Conservation (phyloP, 2,329 filamentous ascomycete species). For the Pseudogymnoascus sp. region DNA sequence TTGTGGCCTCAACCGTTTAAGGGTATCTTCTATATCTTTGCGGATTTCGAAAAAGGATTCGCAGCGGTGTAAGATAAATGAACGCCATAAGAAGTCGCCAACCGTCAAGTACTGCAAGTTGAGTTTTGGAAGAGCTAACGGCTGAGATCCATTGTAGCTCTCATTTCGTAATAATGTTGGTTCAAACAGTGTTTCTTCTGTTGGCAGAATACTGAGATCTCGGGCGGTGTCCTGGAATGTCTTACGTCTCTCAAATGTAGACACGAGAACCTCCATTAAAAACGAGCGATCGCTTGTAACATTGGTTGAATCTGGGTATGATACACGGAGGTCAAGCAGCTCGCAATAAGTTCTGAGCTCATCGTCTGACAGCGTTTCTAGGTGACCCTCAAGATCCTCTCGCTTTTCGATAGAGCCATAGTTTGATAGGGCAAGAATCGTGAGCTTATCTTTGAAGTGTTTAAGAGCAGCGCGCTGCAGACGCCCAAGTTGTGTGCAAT, state of each 20-base stretch:
- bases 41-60: conserved; percentile 92
- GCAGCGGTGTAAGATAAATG: conserved; percentile 77
- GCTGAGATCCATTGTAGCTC: conserved; percentile 75
- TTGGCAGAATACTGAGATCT: conserved; percentile 70
- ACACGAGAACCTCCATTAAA: conserved; percentile 63
- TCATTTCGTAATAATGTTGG: conserved; percentile 71
- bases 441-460: conserved; percentile 81
- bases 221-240: conserved; percentile 75
- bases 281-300: conserved; percentile 57
- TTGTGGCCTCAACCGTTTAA: conserved; percentile 72
- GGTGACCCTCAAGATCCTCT: conserved; percentile 66
- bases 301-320: conserved; percentile 66
- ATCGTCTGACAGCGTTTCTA: conserved; percentile 63
- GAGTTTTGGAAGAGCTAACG: conserved; percentile 84
- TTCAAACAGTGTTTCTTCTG: conserved; percentile 75
- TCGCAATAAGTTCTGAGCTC: conserved; percentile 64
- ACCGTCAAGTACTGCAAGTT: conserved; percentile 94
- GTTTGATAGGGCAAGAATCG: conserved; percentile 86
- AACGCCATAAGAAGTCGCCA: conserved; percentile 94
- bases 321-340: conserved; percentile 67
- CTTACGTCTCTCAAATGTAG: conserved; percentile 65
- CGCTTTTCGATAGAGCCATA: conserved; percentile 80
- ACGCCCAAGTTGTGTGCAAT: conserved; percentile 68
- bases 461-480: conserved; percentile 73
- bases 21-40: conserved; percentile 75